Conservation (phyloP, 1,139 yeast species). For the Fermentozyma sake region DNA sequence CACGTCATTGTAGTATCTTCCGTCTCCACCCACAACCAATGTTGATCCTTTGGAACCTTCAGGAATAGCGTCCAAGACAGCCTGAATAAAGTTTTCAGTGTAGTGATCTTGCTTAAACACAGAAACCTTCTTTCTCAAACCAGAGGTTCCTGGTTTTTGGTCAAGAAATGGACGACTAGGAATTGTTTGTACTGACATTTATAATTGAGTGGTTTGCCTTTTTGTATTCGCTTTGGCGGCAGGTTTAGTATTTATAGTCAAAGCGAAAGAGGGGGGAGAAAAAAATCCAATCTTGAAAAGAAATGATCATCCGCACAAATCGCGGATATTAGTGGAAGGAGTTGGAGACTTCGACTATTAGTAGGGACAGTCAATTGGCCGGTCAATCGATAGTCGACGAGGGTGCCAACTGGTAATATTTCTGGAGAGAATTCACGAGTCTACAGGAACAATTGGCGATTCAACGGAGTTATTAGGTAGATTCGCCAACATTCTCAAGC, state of each 20-base stretch:
- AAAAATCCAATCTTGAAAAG: no score
- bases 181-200: constrained; percentile 23
- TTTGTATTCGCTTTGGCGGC: background rate
- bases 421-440: no score
- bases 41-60: constrained; percentile 76
- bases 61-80: constrained; percentile 81
- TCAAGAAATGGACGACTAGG: constrained; percentile 77
- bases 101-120: constrained; percentile 80
- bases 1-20: constrained; percentile 81
- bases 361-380: no score
- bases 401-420: no score
- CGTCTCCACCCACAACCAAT: constrained; percentile 95
- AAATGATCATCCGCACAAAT: no score
- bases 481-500: no score
- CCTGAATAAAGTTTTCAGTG: constrained; percentile 91
- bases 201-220: constrained; percentile 1
- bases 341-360: no score
- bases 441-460: no score
- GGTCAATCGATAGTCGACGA: no score
- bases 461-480: no score
- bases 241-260: background rate
- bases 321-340: no score
- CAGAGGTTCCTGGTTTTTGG: constrained; percentile 98
- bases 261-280: no score
- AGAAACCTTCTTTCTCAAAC: constrained; percentile 84